Percentiles rank a stretch among this genome's conserved stretches.
Conservation (phyloP, 176 grass and related monocot genomes). For the Eragrostis nindensis region DNA sequence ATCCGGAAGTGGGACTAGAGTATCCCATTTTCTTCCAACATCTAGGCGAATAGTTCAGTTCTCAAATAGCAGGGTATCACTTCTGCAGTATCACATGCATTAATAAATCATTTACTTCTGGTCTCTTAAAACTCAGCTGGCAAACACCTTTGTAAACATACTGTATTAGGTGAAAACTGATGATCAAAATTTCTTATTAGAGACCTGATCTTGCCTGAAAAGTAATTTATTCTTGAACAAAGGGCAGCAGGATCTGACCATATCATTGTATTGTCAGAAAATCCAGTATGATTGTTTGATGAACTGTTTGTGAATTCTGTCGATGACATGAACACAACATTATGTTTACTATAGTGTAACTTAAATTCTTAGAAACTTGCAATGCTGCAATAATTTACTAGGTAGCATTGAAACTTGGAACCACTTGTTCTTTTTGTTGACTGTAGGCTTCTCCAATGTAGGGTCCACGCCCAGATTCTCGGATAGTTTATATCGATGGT, state of each 20-base stretch:
- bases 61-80: conserved; percentile 80
- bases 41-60: conserved; percentile 97
- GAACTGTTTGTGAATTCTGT: background rate
- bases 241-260: background rate
- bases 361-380: conserved; percentile 12
- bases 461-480: conserved; percentile 88
- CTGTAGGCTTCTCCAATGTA: conserved; percentile 44
- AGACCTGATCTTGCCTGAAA: background rate
- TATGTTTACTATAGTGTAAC: background rate
- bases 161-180: background rate
- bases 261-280: background rate
- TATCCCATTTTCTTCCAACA: conserved; percentile 91
- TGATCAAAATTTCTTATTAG: background rate
- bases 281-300: background rate
- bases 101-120: background rate
- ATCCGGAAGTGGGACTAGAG: conserved; percentile 65
- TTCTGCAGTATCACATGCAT: conserved; percentile 20
- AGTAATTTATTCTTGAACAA: background rate
- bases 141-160: background rate
- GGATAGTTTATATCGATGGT: conserved; percentile 92
- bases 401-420: conserved; percentile 16
- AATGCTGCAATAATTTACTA: conserved; percentile 29
- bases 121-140: background rate
- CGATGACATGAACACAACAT: conserved; percentile 7
- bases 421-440: conserved; percentile 36